These are phyloP conservation scores for Hymenoscyphus scutula DNA, from an alignment of 2,329 filamentous ascomycete genomes.

Conservation along the genomic window DNA sequence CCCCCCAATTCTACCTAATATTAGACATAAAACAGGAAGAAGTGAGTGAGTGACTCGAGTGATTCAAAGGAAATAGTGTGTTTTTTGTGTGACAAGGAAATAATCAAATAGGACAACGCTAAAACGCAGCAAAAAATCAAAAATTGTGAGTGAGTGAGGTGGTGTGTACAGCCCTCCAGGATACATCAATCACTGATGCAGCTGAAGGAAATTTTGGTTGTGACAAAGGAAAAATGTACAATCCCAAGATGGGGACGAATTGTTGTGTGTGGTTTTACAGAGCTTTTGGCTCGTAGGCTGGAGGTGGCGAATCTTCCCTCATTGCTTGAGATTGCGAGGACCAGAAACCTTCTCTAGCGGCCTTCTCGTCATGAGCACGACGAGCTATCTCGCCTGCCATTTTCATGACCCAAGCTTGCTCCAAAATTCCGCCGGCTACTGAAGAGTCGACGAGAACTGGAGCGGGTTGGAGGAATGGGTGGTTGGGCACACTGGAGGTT, in stretches of 20 bases:
- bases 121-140: slow-evolving; percentile 25
- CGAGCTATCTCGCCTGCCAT: slow-evolving; percentile 90
- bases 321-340: slow-evolving; percentile 40
- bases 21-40: slow-evolving; percentile 8
- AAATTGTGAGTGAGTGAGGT: slow-evolving; percentile 21
- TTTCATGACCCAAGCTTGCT: slow-evolving; percentile 79
- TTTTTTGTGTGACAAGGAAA: slow-evolving; percentile 8
- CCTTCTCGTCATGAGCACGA: slow-evolving; percentile 85
- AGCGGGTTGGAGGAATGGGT: slow-evolving; percentile 21
- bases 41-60: not conserved
- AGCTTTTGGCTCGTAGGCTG: slow-evolving; percentile 53
- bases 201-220: slow-evolving; percentile 7
- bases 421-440: slow-evolving; percentile 40
- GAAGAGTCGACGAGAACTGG: slow-evolving; percentile 22
- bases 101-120: slow-evolving; percentile 18
- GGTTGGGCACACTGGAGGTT: slow-evolving; percentile 1
- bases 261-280: slow-evolving; percentile 15
- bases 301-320: slow-evolving; percentile 56
- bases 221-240: slow-evolving; percentile 17
- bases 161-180: slow-evolving; percentile 8
- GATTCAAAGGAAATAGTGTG: not conserved
- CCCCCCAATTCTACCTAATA: not conserved
- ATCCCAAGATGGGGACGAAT: not conserved
- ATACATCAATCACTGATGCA: slow-evolving; percentile 9
- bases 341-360: slow-evolving; percentile 46